Conservation (phyloP, 2,329 filamentous ascomycete genomes). For the Cladophialophora exuberans region DNA sequence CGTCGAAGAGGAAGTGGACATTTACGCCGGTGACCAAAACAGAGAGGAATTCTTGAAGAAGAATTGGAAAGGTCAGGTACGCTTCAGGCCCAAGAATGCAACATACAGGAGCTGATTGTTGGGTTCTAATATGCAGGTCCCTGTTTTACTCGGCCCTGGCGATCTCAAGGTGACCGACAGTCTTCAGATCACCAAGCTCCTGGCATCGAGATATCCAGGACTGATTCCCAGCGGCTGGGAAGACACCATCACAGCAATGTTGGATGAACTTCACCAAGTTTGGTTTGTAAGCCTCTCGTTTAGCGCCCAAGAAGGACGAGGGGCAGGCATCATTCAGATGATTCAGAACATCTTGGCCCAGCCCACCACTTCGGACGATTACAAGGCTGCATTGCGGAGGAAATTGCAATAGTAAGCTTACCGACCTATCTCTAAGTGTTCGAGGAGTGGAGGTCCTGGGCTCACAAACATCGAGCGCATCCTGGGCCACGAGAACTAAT, state of each 20-base stretch:
- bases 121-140: background rate
- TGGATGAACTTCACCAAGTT: conserved; percentile 9
- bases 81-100: background rate
- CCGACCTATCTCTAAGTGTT: no score
- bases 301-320: background rate
- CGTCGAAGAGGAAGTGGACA: conserved; percentile 7
- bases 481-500: no score
- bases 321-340: background rate
- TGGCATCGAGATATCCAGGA: conserved; percentile 4
- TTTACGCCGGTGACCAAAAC: conserved; percentile 5
- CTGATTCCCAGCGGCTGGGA: background rate
- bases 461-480: no score
- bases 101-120: background rate
- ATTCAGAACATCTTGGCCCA: background rate
- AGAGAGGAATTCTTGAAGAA: conserved; percentile 8
- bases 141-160: background rate
- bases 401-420: background rate
- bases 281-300: conserved; percentile 12
- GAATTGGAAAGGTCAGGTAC: conserved; percentile 14
- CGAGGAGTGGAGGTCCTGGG: no score
- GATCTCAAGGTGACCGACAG: conserved; percentile 8
- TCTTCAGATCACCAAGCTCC: conserved; percentile 4
- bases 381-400: conserved; percentile 5
- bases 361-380: background rate
- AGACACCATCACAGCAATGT: background rate